A percentile compares a stretch with the other conserved stretches of the same genome.
Conservation (phyloP, 371 early-diverging fungal genomes). For the Rhizomucor miehei region DNA sequence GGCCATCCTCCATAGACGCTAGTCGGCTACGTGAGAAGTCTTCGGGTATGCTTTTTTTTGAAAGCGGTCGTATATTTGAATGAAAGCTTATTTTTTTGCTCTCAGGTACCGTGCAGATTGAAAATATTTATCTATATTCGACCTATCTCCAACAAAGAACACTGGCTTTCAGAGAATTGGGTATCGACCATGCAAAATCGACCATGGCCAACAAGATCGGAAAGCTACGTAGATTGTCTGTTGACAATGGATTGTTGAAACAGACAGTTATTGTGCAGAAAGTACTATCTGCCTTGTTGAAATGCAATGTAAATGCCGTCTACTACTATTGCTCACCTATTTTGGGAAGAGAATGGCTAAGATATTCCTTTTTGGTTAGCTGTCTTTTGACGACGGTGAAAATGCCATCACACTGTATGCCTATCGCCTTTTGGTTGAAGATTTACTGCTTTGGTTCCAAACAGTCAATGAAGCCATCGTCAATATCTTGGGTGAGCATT, state of each 20-base stretch:
- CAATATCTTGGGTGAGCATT: slow-evolving; percentile 71
- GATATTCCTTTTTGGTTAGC: slow-evolving; percentile 41
- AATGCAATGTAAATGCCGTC: slow-evolving; percentile 63
- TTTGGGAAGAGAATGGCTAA: background rate
- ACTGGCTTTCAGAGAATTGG: slow-evolving; percentile 65
- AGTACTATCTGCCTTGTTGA: slow-evolving; percentile 75
- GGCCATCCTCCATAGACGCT: slow-evolving; percentile 59
- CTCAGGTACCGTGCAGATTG: slow-evolving; percentile 50
- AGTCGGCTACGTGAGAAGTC: slow-evolving; percentile 63
- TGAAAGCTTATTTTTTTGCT: background rate
- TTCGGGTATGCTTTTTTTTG: slow-evolving; percentile 26
- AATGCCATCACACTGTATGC: slow-evolving; percentile 85
- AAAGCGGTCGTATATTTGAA: background rate
- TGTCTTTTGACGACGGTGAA: slow-evolving; percentile 78
- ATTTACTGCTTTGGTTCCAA: slow-evolving; percentile 83
- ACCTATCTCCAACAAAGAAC: slow-evolving; percentile 83
- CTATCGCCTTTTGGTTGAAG: slow-evolving; percentile 79
- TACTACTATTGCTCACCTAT: background rate
- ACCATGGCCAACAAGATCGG: slow-evolving; percentile 31
- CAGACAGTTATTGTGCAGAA: slow-evolving; percentile 75
- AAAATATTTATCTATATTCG: slow-evolving; percentile 81
- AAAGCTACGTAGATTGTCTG: slow-evolving; percentile 52
- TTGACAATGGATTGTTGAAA: slow-evolving; percentile 69
- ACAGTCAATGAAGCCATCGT: slow-evolving; percentile 92
- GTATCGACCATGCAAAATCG: slow-evolving; percentile 66